Conservation (phyloP, 495 filamentous ascomycete genomes). For the Letharia columbiana region DNA sequence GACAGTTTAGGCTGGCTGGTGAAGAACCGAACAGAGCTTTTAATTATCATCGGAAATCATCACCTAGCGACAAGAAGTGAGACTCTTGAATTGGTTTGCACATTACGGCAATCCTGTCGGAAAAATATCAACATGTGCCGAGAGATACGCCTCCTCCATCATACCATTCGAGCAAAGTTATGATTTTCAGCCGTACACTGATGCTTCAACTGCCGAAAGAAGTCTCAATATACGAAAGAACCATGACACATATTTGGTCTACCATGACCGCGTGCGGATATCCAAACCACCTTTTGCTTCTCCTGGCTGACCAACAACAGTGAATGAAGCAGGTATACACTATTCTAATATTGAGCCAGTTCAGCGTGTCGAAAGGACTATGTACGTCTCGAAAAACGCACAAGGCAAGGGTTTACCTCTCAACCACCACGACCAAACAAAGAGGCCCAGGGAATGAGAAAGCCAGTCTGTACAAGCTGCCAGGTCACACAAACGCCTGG, state of each 20-base stretch:
- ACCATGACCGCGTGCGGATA: neutral
- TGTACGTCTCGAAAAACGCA: constrained; percentile 2
- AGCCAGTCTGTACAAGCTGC: constrained; percentile 13
- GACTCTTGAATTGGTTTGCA: neutral
- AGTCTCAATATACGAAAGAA: neutral
- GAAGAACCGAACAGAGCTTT: neutral
- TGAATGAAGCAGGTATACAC: neutral
- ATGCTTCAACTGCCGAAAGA: neutral
- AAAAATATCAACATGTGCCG: neutral
- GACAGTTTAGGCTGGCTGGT: neutral
- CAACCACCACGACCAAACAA: neutral
- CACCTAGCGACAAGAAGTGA: neutral
- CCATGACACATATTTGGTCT: neutral
- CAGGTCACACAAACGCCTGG: constrained; percentile 6
- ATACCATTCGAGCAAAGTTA: neutral
- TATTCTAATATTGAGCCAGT: neutral
- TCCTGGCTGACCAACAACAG: neutral
- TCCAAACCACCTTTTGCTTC: neutral
- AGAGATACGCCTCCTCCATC: neutral
- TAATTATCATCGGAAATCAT: neutral
- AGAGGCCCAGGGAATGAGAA: neutral
- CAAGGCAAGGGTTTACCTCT: neutral
- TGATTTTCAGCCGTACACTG: neutral
- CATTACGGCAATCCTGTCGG: neutral
- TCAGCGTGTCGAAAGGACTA: constrained; percentile 4